A percentile compares a stretch with the other conserved stretches of the same genome.
These are phyloP conservation scores for Ciborinia camelliae DNA, from an alignment of 2,329 filamentous ascomycete genomes.

Conservation along the genomic window DNA sequence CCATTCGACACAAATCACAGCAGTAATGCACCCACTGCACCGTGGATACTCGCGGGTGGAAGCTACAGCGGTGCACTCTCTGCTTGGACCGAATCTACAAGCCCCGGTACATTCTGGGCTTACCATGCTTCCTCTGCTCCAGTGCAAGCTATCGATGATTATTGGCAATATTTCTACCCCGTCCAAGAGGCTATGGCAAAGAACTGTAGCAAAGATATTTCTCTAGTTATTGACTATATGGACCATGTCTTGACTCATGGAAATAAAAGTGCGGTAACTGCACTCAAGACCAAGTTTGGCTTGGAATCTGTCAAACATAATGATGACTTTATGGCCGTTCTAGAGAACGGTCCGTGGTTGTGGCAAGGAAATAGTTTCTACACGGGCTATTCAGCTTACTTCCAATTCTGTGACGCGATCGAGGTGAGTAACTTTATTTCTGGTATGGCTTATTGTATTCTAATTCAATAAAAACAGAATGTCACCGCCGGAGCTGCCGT, in stretches of 20 bases:
- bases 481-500: conserved; percentile 37
- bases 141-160: conserved; percentile 54
- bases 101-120: conserved; percentile 57
- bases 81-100: conserved; percentile 52
- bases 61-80: conserved; percentile 55
- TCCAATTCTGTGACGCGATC: conserved; percentile 43
- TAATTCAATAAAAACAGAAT: conserved; percentile 11
- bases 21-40: conserved; percentile 50
- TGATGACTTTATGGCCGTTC: conserved; percentile 33
- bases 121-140: conserved; percentile 56
- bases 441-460: not conserved
- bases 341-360: conserved; percentile 54
- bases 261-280: conserved; percentile 41
- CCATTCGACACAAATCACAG: conserved; percentile 49
- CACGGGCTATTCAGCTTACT: conserved; percentile 46
- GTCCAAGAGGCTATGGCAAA: conserved; percentile 55
- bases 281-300: conserved; percentile 52
- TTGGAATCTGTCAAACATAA: conserved; percentile 40
- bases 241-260: conserved; percentile 47
- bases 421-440: conserved; percentile 35
- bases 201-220: conserved; percentile 55
- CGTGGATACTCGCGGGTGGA: conserved; percentile 55
- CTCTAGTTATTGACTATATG: conserved; percentile 51
- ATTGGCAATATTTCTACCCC: conserved; percentile 56
- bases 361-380: conserved; percentile 55